Base-by-base conservation (phyloP, 306 rosid genomes). In the Castanopsis chinensis region DNA sequence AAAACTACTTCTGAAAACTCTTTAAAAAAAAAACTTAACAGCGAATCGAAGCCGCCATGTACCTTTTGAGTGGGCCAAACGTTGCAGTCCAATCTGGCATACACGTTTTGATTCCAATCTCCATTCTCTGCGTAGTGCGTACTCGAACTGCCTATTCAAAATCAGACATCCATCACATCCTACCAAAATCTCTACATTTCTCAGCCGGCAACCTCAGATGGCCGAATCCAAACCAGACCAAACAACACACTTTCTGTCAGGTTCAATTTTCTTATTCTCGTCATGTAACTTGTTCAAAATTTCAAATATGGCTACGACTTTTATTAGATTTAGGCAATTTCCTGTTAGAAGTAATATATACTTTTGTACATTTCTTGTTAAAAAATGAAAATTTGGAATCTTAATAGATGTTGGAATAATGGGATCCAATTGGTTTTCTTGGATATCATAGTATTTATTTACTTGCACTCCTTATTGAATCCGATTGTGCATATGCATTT, bases 171-270 rank as follows among this genome's bases (percentile, higher is more conserved):
- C 27, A 10, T 68, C 14, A n/a, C 27, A 68, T 68, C 72, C 53
- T 3, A 19, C 72, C 52, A 11, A 35, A 28, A n/a, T 33, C 27
- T 19, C 27, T 33, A n/a, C 25, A 52, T 68, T 5, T 8, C 52
- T 33, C 18, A 33, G 72, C 72, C 72, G 27, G 33, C 70, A n/a
- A 33, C n/a, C 27, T 68, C 25, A 18, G 27, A 80, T 70, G 84
- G 65, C 84, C 5, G 77, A 76, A 27, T 53, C 80, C 45, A 79
- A 75, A 55, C 63, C 69, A 12, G 52, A 28, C 32, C 21, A 45
- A 19, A 49, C 57, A 1, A 9, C 27, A 35, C 59, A 72, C 21
- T 41, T 58, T 52, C 23, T 71, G 17, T 74, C 73, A 49, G 84
- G 87, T 84, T 56, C 51, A 43, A 25, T 10, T 49, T 71, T 51